Conservation (phyloP, 495 filamentous ascomycete genomes). For the Zalerion maritima region DNA sequence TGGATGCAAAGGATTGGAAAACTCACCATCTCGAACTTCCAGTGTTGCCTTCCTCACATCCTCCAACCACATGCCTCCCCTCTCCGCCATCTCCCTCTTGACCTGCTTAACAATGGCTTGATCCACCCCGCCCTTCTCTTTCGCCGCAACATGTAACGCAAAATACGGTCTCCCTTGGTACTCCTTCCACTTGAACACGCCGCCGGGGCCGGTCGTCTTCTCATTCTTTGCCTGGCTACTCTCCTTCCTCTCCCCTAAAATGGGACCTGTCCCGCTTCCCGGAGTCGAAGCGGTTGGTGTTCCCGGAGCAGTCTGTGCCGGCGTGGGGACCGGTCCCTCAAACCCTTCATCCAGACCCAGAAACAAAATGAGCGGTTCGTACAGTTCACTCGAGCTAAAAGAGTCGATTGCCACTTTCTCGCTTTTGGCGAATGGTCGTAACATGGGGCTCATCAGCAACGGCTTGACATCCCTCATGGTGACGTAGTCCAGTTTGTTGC, state of each 20-base stretch:
- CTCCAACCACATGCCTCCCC: conserved; percentile 15
- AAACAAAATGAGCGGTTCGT: conserved; percentile 64
- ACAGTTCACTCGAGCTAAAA: conserved; percentile 55
- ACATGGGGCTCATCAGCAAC: conserved; percentile 58
- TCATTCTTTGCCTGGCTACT: no score
- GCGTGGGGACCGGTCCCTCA: conserved; percentile 17
- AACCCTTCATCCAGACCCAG: conserved; percentile 65
- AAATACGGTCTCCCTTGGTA: conserved; percentile 76
- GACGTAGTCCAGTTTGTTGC: conserved; percentile 43
- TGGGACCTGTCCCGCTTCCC: no score
- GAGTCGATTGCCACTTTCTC: conserved; percentile 59
- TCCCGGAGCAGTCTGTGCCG: conserved; percentile 35
- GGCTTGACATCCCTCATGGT: conserved; percentile 46
- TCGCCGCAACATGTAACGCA: conserved; percentile 75
- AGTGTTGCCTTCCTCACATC: conserved; percentile 23
- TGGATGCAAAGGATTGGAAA: background rate
- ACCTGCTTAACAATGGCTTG: conserved; percentile 39
- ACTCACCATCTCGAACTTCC: conserved; percentile 27
- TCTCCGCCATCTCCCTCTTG: conserved; percentile 28
- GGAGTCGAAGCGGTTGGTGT: no score
- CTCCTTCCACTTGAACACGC: conserved; percentile 21
- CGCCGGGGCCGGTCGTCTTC: conserved; percentile 2
- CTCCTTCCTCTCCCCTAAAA: no score
- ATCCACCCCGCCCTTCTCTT: conserved; percentile 36
- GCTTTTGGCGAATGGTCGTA: conserved; percentile 50